A percentile compares a stretch with the other conserved stretches of the same genome.
Evolutionary conservation across 257 asterid genomes (phyloP).

Genomic region (Jasminum sambac): DNA sequence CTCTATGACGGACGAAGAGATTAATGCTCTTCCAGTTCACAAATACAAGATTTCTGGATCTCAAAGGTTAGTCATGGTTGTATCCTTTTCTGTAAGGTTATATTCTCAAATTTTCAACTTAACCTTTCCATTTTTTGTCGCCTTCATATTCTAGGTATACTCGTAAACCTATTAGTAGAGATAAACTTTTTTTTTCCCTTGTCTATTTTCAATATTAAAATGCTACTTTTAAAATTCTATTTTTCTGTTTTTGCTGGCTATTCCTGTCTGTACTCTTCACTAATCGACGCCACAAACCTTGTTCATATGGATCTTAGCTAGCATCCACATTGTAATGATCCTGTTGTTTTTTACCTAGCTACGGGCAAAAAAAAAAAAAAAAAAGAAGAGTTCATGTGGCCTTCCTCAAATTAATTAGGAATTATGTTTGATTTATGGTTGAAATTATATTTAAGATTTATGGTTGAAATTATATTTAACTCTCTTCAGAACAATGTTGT

Average conservation of each 20-base stretch:
- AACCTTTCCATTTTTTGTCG: background rate
- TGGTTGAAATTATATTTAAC: background rate
- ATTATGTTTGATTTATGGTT: background rate
- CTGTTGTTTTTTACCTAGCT: background rate
- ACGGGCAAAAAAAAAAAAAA: background rate
- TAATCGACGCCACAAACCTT: slow-evolving; percentile 12
- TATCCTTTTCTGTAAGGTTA: slow-evolving; percentile 14
- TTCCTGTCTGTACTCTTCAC: background rate
- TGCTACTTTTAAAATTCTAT: background rate
- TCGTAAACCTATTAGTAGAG: background rate
- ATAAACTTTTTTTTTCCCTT: background rate
- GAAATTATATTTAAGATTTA: background rate
- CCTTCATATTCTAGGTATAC: background rate
- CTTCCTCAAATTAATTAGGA: background rate
- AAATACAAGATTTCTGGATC: slow-evolving; percentile 77
- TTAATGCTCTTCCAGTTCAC: slow-evolving; percentile 95
- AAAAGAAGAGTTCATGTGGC: background rate
- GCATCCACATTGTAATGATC: background rate
- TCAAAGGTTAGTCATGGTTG: slow-evolving; percentile 54
- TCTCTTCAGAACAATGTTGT: background rate
- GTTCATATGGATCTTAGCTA: background rate
- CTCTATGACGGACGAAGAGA: slow-evolving; percentile 96
- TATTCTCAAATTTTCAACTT: background rate
- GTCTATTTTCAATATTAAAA: background rate
- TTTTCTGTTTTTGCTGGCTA: slow-evolving; percentile 1